Conservation (phyloP, 768 basidiomycete species). For the Naganishia vishniacii region DNA sequence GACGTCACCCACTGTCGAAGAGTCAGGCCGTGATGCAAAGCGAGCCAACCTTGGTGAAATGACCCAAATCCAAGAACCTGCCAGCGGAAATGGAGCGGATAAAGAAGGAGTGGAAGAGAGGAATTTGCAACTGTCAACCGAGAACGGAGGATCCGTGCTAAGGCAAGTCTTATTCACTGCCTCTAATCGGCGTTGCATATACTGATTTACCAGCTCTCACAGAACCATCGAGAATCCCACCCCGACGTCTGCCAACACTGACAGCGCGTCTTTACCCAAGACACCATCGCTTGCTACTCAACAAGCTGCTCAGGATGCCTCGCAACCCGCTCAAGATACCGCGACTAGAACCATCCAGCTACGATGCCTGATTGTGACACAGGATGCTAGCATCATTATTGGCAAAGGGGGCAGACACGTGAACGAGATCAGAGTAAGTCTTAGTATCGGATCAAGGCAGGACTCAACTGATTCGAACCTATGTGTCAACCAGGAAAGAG, state of each 20-base stretch:
- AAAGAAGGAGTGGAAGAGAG: not conserved
- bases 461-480: not conserved
- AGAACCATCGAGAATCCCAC: slow-evolving; percentile 18
- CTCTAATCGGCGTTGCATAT: not conserved
- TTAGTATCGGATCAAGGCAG: not conserved
- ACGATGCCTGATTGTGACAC: slow-evolving; percentile 96
- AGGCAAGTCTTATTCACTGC: not conserved
- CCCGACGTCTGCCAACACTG: slow-evolving; percentile 13
- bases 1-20: not conserved
- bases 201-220: not conserved
- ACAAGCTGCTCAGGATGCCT: slow-evolving; percentile 30
- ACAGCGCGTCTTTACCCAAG: slow-evolving; percentile 20
- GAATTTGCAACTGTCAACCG: not conserved
- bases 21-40: slow-evolving; percentile 21
- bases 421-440: slow-evolving; percentile 84
- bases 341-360: slow-evolving; percentile 76
- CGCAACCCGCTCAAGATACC: slow-evolving; percentile 36
- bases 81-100: not conserved
- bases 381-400: slow-evolving; percentile 98
- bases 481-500: slow-evolving; percentile 55
- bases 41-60: slow-evolving; percentile 6
- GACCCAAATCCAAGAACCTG: slow-evolving; percentile 4
- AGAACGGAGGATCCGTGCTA: not conserved
- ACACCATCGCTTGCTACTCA: slow-evolving; percentile 17
- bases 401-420: slow-evolving; percentile 93